These are phyloP conservation scores for Daldinia caldariorum DNA, from an alignment of 495 filamentous ascomycete species.

Conservation along the genomic window DNA sequence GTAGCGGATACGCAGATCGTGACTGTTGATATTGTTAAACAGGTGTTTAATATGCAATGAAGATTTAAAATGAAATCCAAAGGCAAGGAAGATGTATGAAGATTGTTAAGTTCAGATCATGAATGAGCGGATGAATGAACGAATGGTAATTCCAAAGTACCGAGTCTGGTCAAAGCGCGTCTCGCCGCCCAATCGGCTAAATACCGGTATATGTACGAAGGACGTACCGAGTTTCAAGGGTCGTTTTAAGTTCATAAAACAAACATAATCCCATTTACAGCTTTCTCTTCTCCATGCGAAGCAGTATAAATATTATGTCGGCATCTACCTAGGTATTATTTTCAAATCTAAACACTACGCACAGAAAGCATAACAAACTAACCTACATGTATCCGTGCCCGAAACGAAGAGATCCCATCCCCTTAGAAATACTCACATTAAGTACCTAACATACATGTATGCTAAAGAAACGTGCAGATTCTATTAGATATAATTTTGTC, in stretches of 20 bases:
- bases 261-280: not conserved
- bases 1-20: not conserved
- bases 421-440: not conserved
- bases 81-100: conserved; percentile 7
- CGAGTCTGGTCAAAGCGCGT: conserved; percentile 18
- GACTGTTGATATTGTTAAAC: not conserved
- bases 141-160: not conserved
- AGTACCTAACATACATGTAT: conserved; percentile 4
- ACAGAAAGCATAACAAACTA: conserved; percentile 7
- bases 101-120: conserved; percentile 11
- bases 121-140: conserved; percentile 8
- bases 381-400: conserved; percentile 9
- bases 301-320: not conserved
- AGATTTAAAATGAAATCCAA: not conserved
- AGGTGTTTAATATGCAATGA: not conserved
- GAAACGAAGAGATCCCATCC: conserved; percentile 8
- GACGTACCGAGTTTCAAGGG: not conserved
- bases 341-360: not conserved
- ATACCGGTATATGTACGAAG: conserved; percentile 5
- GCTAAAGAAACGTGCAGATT: conserved; percentile 28
- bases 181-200: conserved; percentile 27
- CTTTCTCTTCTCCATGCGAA: not conserved
- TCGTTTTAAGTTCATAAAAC: too few species aligned
- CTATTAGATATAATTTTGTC: conserved; percentile 11
- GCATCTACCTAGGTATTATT: conserved; percentile 12